Percentiles rank a stretch among this genome's conserved stretches.
phyloP scores from a whole-genome alignment of 108 stramenopile genomes.

The Mediolabrus comicus region DNA sequence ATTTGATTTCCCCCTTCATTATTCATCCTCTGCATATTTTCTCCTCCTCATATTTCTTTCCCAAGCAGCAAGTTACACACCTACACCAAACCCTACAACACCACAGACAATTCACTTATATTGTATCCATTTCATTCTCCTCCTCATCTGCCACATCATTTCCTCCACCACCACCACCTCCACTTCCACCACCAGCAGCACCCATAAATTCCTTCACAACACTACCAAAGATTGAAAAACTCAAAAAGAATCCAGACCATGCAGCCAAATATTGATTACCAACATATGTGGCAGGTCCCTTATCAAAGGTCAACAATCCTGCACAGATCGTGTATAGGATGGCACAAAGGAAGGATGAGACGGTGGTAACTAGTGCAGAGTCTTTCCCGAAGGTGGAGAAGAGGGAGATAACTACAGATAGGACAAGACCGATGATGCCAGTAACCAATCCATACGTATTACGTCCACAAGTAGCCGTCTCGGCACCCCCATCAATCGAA shows the following conservation, averaged over 20 bases:
- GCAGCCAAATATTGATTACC: conserved; percentile 47
- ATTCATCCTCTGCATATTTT: not conserved
- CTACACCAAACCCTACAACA: no score
- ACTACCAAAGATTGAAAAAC: conserved; percentile 41
- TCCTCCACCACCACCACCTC: not conserved
- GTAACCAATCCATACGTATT: conserved; percentile 44
- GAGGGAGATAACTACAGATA: conserved; percentile 41
- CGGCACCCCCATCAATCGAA: conserved; percentile 25
- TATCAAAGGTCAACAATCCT: conserved; percentile 40
- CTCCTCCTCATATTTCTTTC: not conserved
- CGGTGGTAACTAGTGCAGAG: conserved; percentile 42
- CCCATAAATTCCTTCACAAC: conserved; percentile 51
- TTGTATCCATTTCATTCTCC: not conserved
- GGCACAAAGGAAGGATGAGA: conserved; percentile 31
- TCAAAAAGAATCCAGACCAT: conserved; percentile 45
- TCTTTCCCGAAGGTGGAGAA: conserved; percentile 39
- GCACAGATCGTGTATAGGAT: conserved; percentile 42
- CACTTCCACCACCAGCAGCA: conserved; percentile 5
- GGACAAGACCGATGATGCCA: conserved; percentile 30
- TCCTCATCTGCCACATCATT: conserved; percentile 1
- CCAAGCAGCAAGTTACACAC: no score
- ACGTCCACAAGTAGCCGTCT: conserved; percentile 23
- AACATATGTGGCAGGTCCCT: conserved; percentile 45
- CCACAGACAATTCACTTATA: not conserved
- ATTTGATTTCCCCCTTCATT: not conserved